A percentile compares a stretch with the other conserved stretches of the same genome.
Conservation (phyloP, 192 early-diverging fungal genomes). For the Coemansia sp. region DNA sequence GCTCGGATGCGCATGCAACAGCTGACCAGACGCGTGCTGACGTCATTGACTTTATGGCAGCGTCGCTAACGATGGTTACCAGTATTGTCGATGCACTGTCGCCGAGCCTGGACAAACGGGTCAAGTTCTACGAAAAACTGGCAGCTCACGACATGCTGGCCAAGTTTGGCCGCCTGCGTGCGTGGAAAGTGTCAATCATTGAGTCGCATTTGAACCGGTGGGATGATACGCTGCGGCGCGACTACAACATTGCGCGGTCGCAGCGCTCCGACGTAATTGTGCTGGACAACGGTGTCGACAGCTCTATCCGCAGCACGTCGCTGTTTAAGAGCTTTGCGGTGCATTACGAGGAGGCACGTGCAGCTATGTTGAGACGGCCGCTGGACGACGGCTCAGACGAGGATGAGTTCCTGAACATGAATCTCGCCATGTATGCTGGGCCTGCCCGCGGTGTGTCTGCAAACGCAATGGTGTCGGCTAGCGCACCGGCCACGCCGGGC, state of each 20-base stretch:
- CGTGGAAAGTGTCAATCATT: conserved; percentile 24
- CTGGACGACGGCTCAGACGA: conserved; percentile 5
- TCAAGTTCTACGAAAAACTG: conserved; percentile 41
- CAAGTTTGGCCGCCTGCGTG: conserved; percentile 23
- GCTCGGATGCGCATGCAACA: background rate
- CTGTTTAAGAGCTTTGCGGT: conserved; percentile 34
- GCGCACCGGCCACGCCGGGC: conserved; percentile 29
- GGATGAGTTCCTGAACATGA: conserved; percentile 35
- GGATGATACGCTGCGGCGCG: conserved; percentile 38
- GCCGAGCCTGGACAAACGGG: conserved; percentile 24
- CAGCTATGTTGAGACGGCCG: background rate
- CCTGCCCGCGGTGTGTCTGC: background rate
- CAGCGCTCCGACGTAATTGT: conserved; percentile 19
- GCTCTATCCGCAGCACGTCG: conserved; percentile 22
- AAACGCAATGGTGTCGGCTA: conserved; percentile 1
- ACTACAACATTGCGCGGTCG: conserved; percentile 49
- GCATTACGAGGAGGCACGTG: conserved; percentile 33
- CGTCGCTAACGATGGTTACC: conserved; percentile 33
- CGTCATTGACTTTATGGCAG: conserved; percentile 22
- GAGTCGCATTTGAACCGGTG: conserved; percentile 40
- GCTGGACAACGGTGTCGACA: conserved; percentile 34
- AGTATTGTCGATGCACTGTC: conserved; percentile 22
- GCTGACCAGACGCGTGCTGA: conserved; percentile 15
- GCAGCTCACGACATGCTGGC: conserved; percentile 34
- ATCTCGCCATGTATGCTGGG: conserved; percentile 22